Evolutionary conservation across 2,329 filamentous ascomycete genomes (phyloP).

Genomic region (Cercospora zeina): DNA sequence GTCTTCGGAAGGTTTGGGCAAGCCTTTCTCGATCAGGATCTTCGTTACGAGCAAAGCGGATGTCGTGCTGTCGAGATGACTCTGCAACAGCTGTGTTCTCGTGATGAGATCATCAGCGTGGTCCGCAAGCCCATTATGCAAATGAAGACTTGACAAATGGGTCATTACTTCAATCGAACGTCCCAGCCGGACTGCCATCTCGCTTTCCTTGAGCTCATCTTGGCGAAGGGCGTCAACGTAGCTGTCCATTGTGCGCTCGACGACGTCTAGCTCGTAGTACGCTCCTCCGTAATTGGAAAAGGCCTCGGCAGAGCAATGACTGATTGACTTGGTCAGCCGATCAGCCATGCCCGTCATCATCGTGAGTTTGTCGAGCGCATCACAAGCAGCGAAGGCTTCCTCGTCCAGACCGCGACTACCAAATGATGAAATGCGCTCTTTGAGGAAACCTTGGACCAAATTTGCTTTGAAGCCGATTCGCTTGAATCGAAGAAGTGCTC

Average conservation of each 20-base stretch:
- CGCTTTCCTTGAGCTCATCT: conserved; percentile 82
- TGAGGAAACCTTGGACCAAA: conserved; percentile 74
- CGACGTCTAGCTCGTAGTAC: conserved; percentile 82
- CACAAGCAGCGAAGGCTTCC: conserved; percentile 75
- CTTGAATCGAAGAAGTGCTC: conserved; percentile 84
- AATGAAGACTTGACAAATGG: conserved; percentile 81
- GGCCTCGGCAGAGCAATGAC: conserved; percentile 71
- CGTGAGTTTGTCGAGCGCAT: conserved; percentile 79
- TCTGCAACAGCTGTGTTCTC: conserved; percentile 73
- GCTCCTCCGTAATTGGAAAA: conserved; percentile 79
- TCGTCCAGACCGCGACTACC: conserved; percentile 70
- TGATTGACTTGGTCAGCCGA: conserved; percentile 78
- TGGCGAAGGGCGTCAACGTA: conserved; percentile 83
- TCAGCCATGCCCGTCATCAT: conserved; percentile 83
- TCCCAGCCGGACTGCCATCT: conserved; percentile 77
- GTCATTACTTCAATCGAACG: conserved; percentile 79
- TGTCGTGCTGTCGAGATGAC: conserved; percentile 76
- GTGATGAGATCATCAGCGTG: conserved; percentile 80
- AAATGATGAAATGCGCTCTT: conserved; percentile 71
- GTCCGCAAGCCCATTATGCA: conserved; percentile 67
- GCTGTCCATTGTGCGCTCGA: conserved; percentile 82
- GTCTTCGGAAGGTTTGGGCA: conserved; percentile 51
- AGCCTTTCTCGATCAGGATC: conserved; percentile 65
- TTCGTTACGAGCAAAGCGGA: conserved; percentile 64
- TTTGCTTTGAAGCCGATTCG: conserved; percentile 84